These are phyloP conservation scores for Hanseniaspora occidentalis DNA, from an alignment of 805 yeast genomes.

Conservation along the genomic window DNA sequence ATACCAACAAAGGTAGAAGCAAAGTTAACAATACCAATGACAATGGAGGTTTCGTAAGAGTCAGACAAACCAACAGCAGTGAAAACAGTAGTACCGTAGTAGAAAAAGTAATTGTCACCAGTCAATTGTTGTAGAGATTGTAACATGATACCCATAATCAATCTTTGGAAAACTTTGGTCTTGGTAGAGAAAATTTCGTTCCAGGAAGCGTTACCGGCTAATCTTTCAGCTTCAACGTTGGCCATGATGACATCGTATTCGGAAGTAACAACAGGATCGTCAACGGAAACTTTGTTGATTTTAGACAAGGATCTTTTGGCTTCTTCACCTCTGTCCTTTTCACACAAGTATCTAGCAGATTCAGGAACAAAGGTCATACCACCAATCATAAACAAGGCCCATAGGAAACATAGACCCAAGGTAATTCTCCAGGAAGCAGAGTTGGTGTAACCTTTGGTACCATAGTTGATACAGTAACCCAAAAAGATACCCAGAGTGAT, in stretches of 20 bases:
- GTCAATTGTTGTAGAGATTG: constrained; percentile 56
- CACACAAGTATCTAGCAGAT: constrained; percentile 51
- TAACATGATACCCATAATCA: constrained; percentile 36
- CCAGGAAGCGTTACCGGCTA: constrained; percentile 45
- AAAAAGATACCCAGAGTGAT: constrained; percentile 54
- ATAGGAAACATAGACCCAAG: constrained; percentile 34
- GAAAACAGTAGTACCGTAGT: constrained; percentile 36
- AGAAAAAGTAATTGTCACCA: constrained; percentile 52
- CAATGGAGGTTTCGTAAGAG: constrained; percentile 42
- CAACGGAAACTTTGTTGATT: constrained; percentile 36
- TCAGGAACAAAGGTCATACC: constrained; percentile 56
- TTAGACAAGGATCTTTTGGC: constrained; percentile 42
- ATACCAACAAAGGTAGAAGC: constrained; percentile 38
- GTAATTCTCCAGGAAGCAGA: constrained; percentile 54
- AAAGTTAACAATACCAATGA: constrained; percentile 44
- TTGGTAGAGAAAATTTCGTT: constrained; percentile 43
- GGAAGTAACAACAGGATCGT: constrained; percentile 33
- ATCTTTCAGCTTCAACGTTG: constrained; percentile 44
- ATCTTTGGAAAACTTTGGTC: constrained; percentile 39
- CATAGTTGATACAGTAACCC: constrained; percentile 57
- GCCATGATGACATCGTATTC: constrained; percentile 41
- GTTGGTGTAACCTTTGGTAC: constrained; percentile 40
- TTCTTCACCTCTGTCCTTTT: constrained; percentile 35
- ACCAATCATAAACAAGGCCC: constrained; percentile 25
- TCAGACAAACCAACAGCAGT: constrained; percentile 28